Base-by-base conservation (phyloP, 129 eudicot genomes). In the Flaveria trinervia region DNA sequence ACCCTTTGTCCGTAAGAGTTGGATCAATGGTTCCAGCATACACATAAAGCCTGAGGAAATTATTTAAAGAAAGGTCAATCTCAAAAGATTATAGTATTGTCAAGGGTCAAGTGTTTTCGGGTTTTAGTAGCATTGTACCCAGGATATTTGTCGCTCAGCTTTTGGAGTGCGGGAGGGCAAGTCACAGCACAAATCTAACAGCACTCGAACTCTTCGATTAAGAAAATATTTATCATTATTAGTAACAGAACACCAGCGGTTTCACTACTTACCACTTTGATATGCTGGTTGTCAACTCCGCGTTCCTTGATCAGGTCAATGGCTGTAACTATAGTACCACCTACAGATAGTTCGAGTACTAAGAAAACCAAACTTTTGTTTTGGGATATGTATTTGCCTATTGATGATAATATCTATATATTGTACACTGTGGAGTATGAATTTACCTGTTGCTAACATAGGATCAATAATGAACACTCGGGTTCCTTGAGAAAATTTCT, bases 1-100 rank as follows among this genome's bases (percentile, higher is more conserved):
- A 87, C 98, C 97, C 99, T 82, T 87, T 86, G 3, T 91, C 92
- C 7, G 91, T 94, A 73, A 94, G 86, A 8, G 88, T 84, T 50
- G 92, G 89, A 80, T 94, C 99, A n/a, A 94, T 86, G 62, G 79
- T 89, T 84, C 98, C 98, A 79, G 98, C 83, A 74, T 90, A 93
- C 16, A 93, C 93, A 80, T 85, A 96, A 82, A 93, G 93, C 90
- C 98, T 93, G 89, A 7, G 17, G 56, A 78, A 44, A 25, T 20
- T 6, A 26, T 9, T 2, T 18, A 22, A 68, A 15, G 68, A 48
- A 17, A 41, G 1, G 57, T 26, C 1, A 62, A 50, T 36, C 57
- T 61, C 54, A 25, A 60, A 49, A 11, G 50, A 67, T 20, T 6
- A 30, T 20, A 6, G 56, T 64, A 54, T 9, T 33, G 39, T 72